phyloP scores from a whole-genome alignment of 345 rosid genomes.

The Salix purpurea region DNA sequence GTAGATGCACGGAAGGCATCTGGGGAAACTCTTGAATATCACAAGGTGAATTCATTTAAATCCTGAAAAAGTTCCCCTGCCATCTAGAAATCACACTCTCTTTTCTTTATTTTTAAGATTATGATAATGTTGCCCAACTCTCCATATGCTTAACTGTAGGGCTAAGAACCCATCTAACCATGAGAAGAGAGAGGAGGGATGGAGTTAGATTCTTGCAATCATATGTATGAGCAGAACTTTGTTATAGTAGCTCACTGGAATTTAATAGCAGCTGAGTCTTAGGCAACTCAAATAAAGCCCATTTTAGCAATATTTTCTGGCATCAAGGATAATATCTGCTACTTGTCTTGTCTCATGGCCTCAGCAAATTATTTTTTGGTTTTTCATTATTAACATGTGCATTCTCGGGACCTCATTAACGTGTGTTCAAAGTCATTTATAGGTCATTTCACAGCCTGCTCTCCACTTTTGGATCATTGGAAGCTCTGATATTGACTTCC shows the following conservation, averaged over 20 bases:
- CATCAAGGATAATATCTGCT: neutral
- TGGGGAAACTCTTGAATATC: conserved; percentile 87
- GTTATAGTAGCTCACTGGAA: neutral
- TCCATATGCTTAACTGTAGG: neutral
- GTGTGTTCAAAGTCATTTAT: neutral
- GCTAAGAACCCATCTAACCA: neutral
- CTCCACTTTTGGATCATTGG: neutral
- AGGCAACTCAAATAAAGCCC: neutral
- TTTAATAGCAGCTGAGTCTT: neutral
- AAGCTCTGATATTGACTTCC: neutral
- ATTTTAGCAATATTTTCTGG: neutral
- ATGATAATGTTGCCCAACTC: neutral
- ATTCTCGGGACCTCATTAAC: neutral
- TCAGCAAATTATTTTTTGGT: neutral
- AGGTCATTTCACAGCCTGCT: neutral
- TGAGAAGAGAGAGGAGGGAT: too few species aligned
- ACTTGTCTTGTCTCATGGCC: neutral
- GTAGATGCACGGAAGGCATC: conserved; percentile 84
- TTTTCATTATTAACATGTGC: neutral
- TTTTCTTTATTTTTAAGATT: neutral
- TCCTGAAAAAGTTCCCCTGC: neutral
- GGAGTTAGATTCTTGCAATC: too few species aligned
- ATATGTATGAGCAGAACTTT: neutral
- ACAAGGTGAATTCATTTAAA: conserved; percentile 48
- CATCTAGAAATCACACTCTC: neutral